phyloP scores from a whole-genome alignment of 495 filamentous ascomycete genomes.

The Talaromyces trachyspermus region DNA sequence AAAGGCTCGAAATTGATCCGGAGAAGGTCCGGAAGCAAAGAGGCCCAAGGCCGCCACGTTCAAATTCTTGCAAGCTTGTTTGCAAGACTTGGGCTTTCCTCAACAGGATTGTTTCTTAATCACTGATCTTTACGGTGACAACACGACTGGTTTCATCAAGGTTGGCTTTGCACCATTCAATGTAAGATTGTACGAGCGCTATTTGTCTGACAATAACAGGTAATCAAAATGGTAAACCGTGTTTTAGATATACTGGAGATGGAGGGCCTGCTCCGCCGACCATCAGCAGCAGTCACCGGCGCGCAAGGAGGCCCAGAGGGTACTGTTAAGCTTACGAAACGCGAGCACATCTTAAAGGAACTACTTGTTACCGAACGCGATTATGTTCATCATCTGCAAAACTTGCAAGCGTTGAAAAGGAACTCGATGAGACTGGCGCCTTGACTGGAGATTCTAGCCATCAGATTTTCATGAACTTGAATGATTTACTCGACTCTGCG shows the following conservation, averaged over 20 bases:
- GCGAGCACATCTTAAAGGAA: constrained; percentile 83
- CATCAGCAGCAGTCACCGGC: constrained; percentile 36
- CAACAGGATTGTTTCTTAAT: constrained; percentile 84
- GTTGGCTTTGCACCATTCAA: constrained; percentile 31
- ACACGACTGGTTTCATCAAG: constrained; percentile 97
- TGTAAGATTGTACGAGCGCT: neutral
- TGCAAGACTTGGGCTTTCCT: constrained; percentile 65
- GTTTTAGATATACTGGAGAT: constrained; percentile 81
- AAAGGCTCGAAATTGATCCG: constrained; percentile 56
- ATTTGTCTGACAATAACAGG: constrained; percentile 19
- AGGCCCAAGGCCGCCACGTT: constrained; percentile 62
- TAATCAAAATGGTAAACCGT: constrained; percentile 75
- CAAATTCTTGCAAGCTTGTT: constrained; percentile 62
- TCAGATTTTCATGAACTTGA: constrained; percentile 93
- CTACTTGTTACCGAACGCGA: constrained; percentile 90
- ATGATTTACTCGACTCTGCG: constrained; percentile 89
- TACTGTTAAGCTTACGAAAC: constrained; percentile 58
- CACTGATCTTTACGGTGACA: constrained; percentile 82
- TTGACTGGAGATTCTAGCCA: constrained; percentile 87
- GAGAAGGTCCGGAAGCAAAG: constrained; percentile 53
- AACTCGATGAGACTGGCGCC: constrained; percentile 76
- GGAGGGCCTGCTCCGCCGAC: constrained; percentile 58
- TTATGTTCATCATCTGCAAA: constrained; percentile 97
- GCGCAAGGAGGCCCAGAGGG: constrained; percentile 28
- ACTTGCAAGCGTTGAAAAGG: constrained; percentile 88